Base-by-base conservation (phyloP, 345 rosid species). In the Rhodamnia argentea region DNA sequence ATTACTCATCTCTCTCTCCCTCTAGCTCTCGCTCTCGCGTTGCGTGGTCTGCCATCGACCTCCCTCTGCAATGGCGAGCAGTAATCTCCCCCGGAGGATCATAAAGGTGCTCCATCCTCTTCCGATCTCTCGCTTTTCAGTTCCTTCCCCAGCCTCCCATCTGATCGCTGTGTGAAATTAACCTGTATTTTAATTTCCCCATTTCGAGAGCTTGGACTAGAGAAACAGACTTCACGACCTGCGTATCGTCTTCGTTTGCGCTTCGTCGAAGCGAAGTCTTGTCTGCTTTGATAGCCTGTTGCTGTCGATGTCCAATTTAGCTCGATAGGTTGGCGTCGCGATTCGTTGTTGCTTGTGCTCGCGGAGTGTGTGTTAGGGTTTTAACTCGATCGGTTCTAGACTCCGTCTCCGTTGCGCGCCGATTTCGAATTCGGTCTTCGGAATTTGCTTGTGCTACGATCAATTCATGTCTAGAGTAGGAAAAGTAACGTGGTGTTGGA, bases 61-160 rank as follows among this genome's bases (percentile, higher is more conserved):
- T 70, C 78, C 78, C 60, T 70, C 47, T 0, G 56, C 83, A 83
- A 88, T 90, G 92, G 92, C 94, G 52, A 91, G 88, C 90, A 90
- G 89, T 84, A 90, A 92, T 85, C 92, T 91, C n/a, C 92, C 92
- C 53, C 89, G 92, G 22, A 84, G 93, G 88, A 92, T 92, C 89
- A 87, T 92, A 84, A 92, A 92, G 92, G 94, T 91, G 52, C 76
- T 32, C 52, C 12, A 4, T 18, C 75, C 86, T 87, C 56, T 81
- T 83, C 51, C 83, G 53, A 52, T 51, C 57, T 52, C 82, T 42
- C 51, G 7, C 58, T 85, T 62, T 62, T 57, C 47, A 15, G n/a
- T 51, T 57, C 85, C 59, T 8, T 57, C 85, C 51, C 57, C 20
- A 5, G 14, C 85, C 27, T 32, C 59, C 78, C 78, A 18, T 55